phyloP scores from a whole-genome alignment of 192 early-diverging fungal genomes.

The Chytriomyces sp. region DNA sequence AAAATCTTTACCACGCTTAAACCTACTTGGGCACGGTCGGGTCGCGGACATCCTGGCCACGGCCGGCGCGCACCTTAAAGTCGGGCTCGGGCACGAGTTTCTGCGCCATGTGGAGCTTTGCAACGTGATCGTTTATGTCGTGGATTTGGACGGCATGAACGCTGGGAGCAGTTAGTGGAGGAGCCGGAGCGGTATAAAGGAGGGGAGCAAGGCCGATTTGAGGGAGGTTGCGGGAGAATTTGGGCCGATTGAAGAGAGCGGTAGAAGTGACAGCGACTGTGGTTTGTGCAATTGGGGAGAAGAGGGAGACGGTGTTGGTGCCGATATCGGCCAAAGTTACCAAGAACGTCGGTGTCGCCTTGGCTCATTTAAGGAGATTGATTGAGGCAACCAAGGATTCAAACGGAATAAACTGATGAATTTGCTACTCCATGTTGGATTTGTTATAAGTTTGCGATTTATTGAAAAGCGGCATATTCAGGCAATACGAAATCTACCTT shows the following conservation, averaged over 20 bases:
- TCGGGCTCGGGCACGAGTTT: constrained; percentile 91
- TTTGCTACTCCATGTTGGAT: no score
- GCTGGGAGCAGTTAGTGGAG: constrained; percentile 78
- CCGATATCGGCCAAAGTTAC: constrained; percentile 84
- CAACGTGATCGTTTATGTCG: constrained; percentile 84
- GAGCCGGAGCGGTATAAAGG: constrained; percentile 82
- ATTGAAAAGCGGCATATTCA: no score
- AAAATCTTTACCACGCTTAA: constrained; percentile 96
- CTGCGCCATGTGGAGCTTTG: constrained; percentile 90
- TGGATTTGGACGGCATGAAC: constrained; percentile 69
- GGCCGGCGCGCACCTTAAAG: constrained; percentile 81
- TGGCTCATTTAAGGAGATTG: constrained; percentile 64
- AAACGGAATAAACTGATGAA: no score
- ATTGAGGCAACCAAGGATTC: constrained; percentile 21
- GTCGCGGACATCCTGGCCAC: constrained; percentile 96
- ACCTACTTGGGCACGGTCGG: constrained; percentile 94
- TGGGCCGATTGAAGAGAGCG: constrained; percentile 45
- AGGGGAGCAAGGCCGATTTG: constrained; percentile 91
- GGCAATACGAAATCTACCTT: no score
- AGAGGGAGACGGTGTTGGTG: constrained; percentile 53
- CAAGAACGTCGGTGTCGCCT: constrained; percentile 86
- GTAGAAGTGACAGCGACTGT: not conserved
- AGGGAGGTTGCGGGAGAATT: constrained; percentile 63
- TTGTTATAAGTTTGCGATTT: no score
- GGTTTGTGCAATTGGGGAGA: not conserved